These are phyloP conservation scores for Globisporangium irregulare DNA, from an alignment of 352 stramenopile genomes.

Conservation along the genomic window DNA sequence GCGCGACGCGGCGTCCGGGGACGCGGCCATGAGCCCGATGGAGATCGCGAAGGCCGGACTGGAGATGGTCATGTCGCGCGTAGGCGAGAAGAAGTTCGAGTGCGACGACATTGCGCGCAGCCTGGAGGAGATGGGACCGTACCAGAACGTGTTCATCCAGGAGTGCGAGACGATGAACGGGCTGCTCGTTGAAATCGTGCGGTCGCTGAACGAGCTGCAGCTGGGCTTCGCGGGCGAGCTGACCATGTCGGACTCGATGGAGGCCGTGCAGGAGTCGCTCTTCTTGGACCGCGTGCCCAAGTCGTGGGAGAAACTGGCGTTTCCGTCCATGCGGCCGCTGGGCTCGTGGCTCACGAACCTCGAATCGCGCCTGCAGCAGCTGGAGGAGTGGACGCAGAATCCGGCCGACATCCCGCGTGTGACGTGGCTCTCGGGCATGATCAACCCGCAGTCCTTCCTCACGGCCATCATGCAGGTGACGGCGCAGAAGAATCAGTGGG, in stretches of 20 bases:
- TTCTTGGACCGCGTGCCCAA: constrained; percentile 93
- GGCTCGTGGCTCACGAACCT: constrained; percentile 94
- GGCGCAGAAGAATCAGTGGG: constrained; percentile 96
- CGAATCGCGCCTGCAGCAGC: constrained; percentile 87
- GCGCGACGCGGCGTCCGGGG: constrained; percentile 79
- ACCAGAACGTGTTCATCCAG: constrained; percentile 98
- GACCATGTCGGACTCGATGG: constrained; percentile 98
- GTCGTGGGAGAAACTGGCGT: constrained; percentile 94
- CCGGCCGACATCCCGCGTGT: constrained; percentile 95
- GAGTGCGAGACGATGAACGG: constrained; percentile 98
- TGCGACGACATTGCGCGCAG: constrained; percentile 93
- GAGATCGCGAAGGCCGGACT: constrained; percentile 90
- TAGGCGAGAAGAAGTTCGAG: constrained; percentile 98
- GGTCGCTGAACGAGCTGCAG: constrained; percentile 96
- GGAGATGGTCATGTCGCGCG: constrained; percentile 93
- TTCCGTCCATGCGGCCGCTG: constrained; percentile 90
- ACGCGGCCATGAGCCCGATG: constrained; percentile 89
- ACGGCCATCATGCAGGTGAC: constrained; percentile 97
- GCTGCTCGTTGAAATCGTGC: constrained; percentile 93
- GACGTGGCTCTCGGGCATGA: constrained; percentile 93
- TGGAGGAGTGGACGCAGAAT: constrained; percentile 97
- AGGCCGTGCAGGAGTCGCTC: constrained; percentile 92
- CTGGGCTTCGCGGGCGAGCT: constrained; percentile 96
- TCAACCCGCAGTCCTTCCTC: constrained; percentile 97
- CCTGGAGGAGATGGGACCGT: constrained; percentile 94